Conservation (phyloP, 116 monocot species). For the Dioscorea cayenensis region DNA sequence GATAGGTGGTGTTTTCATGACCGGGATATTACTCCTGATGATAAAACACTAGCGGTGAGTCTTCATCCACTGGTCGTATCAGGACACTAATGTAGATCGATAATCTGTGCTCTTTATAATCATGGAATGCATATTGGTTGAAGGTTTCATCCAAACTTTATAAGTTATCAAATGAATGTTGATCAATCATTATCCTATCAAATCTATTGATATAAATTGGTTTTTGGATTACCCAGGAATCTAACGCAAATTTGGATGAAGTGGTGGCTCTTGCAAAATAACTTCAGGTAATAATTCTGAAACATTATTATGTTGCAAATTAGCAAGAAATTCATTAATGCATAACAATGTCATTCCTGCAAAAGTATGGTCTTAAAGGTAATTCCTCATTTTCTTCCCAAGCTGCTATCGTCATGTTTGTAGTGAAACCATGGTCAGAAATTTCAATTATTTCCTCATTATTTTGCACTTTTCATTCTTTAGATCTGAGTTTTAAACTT, state of each 20-base stretch:
- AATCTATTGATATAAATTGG: background rate
- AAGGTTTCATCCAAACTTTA: background rate
- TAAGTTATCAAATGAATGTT: background rate
- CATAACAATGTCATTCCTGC: conserved; percentile 48
- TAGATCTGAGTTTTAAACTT: no score
- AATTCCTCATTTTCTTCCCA: background rate
- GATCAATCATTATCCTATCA: background rate
- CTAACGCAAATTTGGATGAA: conserved; percentile 96
- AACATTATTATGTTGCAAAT: background rate
- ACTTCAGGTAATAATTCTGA: conserved; percentile 54
- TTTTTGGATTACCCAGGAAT: conserved; percentile 41
- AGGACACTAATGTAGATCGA: no score
- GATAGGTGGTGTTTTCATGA: conserved; percentile 98
- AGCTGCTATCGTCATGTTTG: background rate
- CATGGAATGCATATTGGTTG: background rate
- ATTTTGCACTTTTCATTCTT: no score
- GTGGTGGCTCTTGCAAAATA: conserved; percentile 76
- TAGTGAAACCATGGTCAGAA: background rate
- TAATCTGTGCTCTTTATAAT: background rate
- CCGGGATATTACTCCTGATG: conserved; percentile 97
- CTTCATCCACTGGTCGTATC: background rate
- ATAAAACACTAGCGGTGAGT: conserved; percentile 70
- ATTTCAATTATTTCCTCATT: background rate
- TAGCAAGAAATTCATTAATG: background rate
- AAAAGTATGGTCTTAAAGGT: conserved; percentile 80